Conservation (phyloP, 2,329 filamentous ascomycete species). For the Curvularia sp. region DNA sequence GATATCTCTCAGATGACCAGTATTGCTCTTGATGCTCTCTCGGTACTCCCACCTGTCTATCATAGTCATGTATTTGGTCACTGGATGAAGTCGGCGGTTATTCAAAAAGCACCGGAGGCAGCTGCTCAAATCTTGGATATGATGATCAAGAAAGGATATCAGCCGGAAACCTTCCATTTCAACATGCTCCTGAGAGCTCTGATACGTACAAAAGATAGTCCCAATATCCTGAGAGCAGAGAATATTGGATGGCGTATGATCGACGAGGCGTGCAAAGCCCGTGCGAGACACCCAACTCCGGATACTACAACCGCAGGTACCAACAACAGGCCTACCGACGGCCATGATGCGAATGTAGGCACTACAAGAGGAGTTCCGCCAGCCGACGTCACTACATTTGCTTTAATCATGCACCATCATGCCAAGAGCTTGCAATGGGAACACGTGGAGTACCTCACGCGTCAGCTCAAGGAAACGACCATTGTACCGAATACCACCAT, state of each 20-base stretch:
- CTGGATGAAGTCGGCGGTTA: slow-evolving; percentile 86
- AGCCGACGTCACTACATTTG: slow-evolving; percentile 43
- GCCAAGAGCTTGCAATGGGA: slow-evolving; percentile 40
- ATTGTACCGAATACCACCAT: slow-evolving; percentile 34
- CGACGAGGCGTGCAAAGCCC: slow-evolving; percentile 25
- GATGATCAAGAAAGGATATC: slow-evolving; percentile 73
- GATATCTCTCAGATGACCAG: slow-evolving; percentile 40
- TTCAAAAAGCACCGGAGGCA: slow-evolving; percentile 65
- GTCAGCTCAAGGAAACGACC: slow-evolving; percentile 31
- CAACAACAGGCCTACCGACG: neutral
- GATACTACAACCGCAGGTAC: slow-evolving; percentile 9
- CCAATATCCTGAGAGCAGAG: slow-evolving; percentile 40
- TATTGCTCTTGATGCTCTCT: slow-evolving; percentile 53
- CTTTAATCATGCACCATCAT: slow-evolving; percentile 43
- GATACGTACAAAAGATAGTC: slow-evolving; percentile 59
- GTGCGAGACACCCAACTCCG: neutral
- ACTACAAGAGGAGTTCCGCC: slow-evolving; percentile 26
- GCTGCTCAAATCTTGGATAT: slow-evolving; percentile 75
- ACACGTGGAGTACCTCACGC: slow-evolving; percentile 43
- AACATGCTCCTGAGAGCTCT: slow-evolving; percentile 84
- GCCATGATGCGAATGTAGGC: neutral
- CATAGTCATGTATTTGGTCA: slow-evolving; percentile 87
- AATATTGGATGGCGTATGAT: slow-evolving; percentile 49
- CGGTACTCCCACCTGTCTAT: slow-evolving; percentile 58
- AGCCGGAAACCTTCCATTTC: slow-evolving; percentile 75